phyloP scores from a whole-genome alignment of 2,329 filamentous ascomycete genomes.

The Scleromitrula shiraiana region DNA sequence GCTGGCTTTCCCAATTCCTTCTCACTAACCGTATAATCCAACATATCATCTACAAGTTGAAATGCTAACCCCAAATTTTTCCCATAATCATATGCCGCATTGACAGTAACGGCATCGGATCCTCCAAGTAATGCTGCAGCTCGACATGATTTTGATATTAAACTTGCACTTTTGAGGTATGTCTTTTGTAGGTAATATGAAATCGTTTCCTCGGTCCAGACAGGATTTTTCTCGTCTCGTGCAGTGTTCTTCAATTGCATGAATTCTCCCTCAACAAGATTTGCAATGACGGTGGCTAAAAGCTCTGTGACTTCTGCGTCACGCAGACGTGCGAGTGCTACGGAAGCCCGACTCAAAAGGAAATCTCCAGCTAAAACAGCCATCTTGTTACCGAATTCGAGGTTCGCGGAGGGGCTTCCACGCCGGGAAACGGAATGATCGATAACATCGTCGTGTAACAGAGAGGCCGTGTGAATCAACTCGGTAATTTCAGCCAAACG shows the following conservation, averaged over 20 bases:
- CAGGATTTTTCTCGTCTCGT: conserved; percentile 72
- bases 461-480: conserved; percentile 91
- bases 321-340: conserved; percentile 80
- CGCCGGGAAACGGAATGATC: conserved; percentile 83
- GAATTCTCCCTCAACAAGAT: conserved; percentile 96
- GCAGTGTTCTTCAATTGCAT: conserved; percentile 99
- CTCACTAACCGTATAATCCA: conserved; percentile 86
- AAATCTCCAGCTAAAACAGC: conserved; percentile 97
- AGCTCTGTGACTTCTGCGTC: conserved; percentile 94
- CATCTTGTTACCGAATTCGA: conserved; percentile 99
- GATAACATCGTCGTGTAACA: conserved; percentile 97
- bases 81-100: conserved; percentile 86
- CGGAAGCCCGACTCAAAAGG: conserved; percentile 82
- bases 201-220: conserved; percentile 82
- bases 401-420: conserved; percentile 79
- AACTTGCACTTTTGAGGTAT: conserved; percentile 89
- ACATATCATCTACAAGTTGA: conserved; percentile 94
- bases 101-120: conserved; percentile 68
- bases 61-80: conserved; percentile 92
- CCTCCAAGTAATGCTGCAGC: conserved; percentile 81
- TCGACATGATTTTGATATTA: conserved; percentile 94
- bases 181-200: conserved; percentile 97
- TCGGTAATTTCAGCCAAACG: conserved; percentile 94
- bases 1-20: conserved; percentile 88
- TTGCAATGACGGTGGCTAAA: conserved; percentile 91